Conservation (phyloP, 2,329 filamentous ascomycete species). For the Hypoxylon sp. region DNA sequence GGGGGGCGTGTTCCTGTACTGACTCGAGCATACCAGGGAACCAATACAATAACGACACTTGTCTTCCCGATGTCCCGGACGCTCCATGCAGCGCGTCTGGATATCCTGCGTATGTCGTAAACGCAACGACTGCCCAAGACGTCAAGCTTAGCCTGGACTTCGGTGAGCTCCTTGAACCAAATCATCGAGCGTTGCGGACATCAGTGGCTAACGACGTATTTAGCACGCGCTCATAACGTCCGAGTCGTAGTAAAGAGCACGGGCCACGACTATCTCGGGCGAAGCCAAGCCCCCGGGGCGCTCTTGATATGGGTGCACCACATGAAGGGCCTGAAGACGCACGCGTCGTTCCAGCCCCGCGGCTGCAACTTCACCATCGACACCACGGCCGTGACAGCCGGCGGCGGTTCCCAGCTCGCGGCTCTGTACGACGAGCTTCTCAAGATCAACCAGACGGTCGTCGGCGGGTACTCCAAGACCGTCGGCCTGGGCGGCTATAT, state of each 20-base stretch:
- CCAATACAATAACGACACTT: constrained; percentile 60
- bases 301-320: constrained; percentile 63
- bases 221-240: constrained; percentile 53
- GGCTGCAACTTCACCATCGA: constrained; percentile 53
- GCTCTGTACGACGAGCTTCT: constrained; percentile 57
- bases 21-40: constrained; percentile 42
- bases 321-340: constrained; percentile 51
- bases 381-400: constrained; percentile 59
- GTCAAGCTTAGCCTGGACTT: constrained; percentile 53
- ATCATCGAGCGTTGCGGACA: not conserved
- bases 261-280: constrained; percentile 56
- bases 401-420: constrained; percentile 60
- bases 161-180: constrained; percentile 43
- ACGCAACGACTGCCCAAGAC: constrained; percentile 48
- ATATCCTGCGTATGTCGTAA: constrained; percentile 53
- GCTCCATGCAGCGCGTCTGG: constrained; percentile 50
- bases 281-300: constrained; percentile 57
- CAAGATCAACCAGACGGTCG: constrained; percentile 55
- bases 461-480: constrained; percentile 62
- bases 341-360: constrained; percentile 51
- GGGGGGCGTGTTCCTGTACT: too few species aligned
- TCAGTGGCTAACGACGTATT: constrained; percentile 1
- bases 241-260: constrained; percentile 54
- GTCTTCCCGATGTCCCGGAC: constrained; percentile 52
- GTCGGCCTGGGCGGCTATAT: constrained; percentile 69